Conservation (phyloP, 257 asterid species). For the Capsicum pubescens region DNA sequence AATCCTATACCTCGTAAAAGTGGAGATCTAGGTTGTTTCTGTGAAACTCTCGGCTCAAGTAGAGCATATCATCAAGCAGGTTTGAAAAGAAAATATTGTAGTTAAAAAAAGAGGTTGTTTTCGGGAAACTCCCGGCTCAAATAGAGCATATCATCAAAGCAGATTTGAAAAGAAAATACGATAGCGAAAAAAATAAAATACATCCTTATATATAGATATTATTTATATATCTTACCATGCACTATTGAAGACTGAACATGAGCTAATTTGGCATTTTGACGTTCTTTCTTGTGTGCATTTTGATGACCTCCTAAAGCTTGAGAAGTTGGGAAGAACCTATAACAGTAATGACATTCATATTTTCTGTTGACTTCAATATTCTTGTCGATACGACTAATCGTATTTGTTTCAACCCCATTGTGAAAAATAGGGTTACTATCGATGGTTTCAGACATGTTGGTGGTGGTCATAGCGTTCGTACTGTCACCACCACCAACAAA, state of each 20-base stretch:
- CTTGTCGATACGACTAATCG: neutral
- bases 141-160: too few species aligned
- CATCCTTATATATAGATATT: too few species aligned
- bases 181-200: too few species aligned
- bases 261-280: constrained; percentile 77
- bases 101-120: too few species aligned
- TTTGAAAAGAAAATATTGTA: too few species aligned
- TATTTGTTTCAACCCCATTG: neutral
- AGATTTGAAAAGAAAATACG: too few species aligned
- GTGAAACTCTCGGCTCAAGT: too few species aligned
- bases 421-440: neutral
- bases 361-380: constrained; percentile 44
- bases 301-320: constrained; percentile 98
- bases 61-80: too few species aligned
- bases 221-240: constrained; percentile 41
- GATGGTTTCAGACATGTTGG: constrained; percentile 20
- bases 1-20: too few species aligned
- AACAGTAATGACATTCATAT: constrained; percentile 90
- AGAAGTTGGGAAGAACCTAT: constrained; percentile 84
- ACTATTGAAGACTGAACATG: constrained; percentile 66
- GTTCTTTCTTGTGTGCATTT: constrained; percentile 90
- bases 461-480: neutral
- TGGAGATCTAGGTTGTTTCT: too few species aligned
- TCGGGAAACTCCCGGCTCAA: too few species aligned
- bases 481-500: constrained; percentile 45